These are phyloP conservation scores for Boletus hoseneyae DNA, from an alignment of 1,284 basidiomycete species.

Conservation along the genomic window DNA sequence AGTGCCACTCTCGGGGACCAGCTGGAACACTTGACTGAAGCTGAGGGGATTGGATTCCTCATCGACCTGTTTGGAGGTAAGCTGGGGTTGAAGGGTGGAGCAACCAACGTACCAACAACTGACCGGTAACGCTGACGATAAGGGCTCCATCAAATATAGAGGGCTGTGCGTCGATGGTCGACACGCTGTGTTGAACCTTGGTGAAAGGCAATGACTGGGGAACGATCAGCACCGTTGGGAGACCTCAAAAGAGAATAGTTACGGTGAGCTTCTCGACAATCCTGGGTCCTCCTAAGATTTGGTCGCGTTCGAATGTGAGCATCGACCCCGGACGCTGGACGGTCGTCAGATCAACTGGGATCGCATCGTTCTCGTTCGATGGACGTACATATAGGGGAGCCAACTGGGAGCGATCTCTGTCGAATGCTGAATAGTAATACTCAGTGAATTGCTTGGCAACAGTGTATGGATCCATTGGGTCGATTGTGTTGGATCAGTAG, in stretches of 20 bases:
- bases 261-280: slow-evolving; percentile 87
- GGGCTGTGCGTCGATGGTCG: slow-evolving; percentile 89
- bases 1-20: slow-evolving; percentile 71
- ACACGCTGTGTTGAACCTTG: slow-evolving; percentile 80
- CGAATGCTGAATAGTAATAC: slow-evolving; percentile 77
- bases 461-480: slow-evolving; percentile 70
- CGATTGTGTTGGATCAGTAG: slow-evolving; percentile 5
- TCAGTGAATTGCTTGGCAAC: slow-evolving; percentile 67
- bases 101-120: slow-evolving; percentile 57
- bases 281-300: slow-evolving; percentile 52
- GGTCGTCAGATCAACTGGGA: slow-evolving; percentile 23
- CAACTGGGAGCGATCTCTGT: slow-evolving; percentile 54
- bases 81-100: background rate
- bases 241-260: slow-evolving; percentile 18
- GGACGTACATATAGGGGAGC: slow-evolving; percentile 68
- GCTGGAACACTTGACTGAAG: slow-evolving; percentile 91
- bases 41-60: slow-evolving; percentile 78
- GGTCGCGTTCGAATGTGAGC: slow-evolving; percentile 82
- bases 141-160: slow-evolving; percentile 63
- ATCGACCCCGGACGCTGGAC: slow-evolving; percentile 79
- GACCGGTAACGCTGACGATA: slow-evolving; percentile 87
- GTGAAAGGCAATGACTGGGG: slow-evolving; percentile 75
- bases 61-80: slow-evolving; percentile 59
- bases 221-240: slow-evolving; percentile 7
- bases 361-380: slow-evolving; percentile 15